Percentiles rank a stretch among this genome's conserved stretches.
Conservation (phyloP, 179 eudicot genomes). For the Beta corolliflora region DNA sequence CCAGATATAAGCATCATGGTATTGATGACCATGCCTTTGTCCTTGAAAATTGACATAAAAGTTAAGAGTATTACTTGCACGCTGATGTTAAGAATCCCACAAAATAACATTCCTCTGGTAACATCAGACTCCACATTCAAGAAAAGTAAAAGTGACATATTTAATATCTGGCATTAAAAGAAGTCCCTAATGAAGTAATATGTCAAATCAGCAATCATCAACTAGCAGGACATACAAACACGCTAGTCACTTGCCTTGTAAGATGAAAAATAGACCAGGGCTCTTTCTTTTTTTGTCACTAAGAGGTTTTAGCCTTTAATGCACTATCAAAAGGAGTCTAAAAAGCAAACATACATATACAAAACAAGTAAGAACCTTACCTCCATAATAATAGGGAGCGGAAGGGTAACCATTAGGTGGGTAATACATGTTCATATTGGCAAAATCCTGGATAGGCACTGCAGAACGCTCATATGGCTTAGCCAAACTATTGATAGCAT, state of each 20-base stretch:
- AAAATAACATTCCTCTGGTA: background rate
- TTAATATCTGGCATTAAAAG: background rate
- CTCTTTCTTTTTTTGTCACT: background rate
- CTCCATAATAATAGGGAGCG: constrained; percentile 58
- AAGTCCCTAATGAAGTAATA: background rate
- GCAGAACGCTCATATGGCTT: constrained; percentile 64
- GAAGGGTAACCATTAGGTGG: constrained; percentile 60
- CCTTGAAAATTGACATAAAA: background rate
- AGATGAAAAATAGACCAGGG: background rate
- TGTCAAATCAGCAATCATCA: background rate
- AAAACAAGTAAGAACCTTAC: constrained; percentile 28
- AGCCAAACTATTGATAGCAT: constrained; percentile 55
- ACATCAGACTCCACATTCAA: background rate
- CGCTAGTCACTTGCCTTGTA: background rate
- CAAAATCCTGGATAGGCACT: constrained; percentile 63
- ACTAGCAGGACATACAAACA: background rate
- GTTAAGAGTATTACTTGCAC: background rate
- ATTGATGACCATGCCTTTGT: background rate
- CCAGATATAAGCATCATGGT: background rate
- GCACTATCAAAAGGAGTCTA: background rate
- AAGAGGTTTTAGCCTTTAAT: background rate
- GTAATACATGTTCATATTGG: constrained; percentile 58
- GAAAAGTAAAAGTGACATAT: background rate
- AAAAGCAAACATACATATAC: background rate
- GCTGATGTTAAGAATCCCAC: background rate